These are phyloP conservation scores for Acacia melanoxylon DNA, from an alignment of 306 rosid genomes.

Conservation along the genomic window DNA sequence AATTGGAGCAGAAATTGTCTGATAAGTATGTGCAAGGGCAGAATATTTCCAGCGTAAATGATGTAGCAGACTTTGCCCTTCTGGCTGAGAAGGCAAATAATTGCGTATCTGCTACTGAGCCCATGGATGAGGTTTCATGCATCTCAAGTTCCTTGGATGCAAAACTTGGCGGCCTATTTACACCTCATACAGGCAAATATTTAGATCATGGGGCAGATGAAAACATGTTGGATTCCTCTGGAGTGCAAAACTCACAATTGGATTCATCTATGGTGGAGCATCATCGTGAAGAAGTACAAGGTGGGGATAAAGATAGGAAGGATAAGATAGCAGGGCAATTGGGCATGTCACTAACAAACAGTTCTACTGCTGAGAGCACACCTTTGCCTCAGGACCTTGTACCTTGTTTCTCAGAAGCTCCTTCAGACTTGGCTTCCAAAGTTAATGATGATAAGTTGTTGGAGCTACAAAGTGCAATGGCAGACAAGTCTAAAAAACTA, in stretches of 20 bases:
- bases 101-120: slow-evolving; percentile 57
- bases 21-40: slow-evolving; percentile 70
- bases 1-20: slow-evolving; percentile 86
- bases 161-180: slow-evolving; percentile 69
- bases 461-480: slow-evolving; percentile 70
- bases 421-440: slow-evolving; percentile 57
- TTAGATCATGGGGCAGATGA: slow-evolving; percentile 75
- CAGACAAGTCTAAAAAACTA: slow-evolving; percentile 67
- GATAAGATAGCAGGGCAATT: slow-evolving; percentile 63
- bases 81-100: slow-evolving; percentile 53
- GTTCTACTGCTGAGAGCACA: slow-evolving; percentile 98
- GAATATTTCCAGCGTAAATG: slow-evolving; percentile 53
- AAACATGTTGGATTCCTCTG: slow-evolving; percentile 92
- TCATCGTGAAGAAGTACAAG: slow-evolving; percentile 63
- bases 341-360: slow-evolving; percentile 83
- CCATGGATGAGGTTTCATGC: slow-evolving; percentile 98
- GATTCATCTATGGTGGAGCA: slow-evolving; percentile 93
- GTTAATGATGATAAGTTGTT: slow-evolving; percentile 47
- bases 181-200: slow-evolving; percentile 56
- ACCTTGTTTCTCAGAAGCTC: slow-evolving; percentile 54
- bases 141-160: slow-evolving; percentile 78
- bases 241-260: slow-evolving; percentile 62
- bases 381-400: slow-evolving; percentile 58
- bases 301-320: slow-evolving; percentile 58
- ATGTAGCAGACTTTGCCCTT: slow-evolving; percentile 49